These are phyloP conservation scores for Psophocarpus tetragonolobus DNA, from an alignment of 306 rosid species.

Conservation along the genomic window DNA sequence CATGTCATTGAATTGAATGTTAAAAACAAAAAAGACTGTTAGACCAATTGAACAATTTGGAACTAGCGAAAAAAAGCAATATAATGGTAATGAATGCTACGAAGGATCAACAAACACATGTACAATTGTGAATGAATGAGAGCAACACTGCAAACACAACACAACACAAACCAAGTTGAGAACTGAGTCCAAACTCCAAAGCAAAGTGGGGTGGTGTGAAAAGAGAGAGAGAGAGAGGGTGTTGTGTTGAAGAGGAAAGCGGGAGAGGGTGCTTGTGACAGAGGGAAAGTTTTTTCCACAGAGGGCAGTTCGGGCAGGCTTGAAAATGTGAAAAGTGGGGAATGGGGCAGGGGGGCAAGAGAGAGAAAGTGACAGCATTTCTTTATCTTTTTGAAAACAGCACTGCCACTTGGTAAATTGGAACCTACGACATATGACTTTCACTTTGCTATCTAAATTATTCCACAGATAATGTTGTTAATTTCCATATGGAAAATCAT, in stretches of 20 bases:
- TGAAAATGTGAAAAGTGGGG: conserved; percentile 32
- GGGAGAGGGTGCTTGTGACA: conserved; percentile 43
- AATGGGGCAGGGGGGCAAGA: conserved; percentile 43
- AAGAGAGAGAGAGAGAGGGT: conserved; percentile 37
- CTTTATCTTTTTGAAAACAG: conserved; percentile 32
- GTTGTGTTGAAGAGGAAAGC: background rate
- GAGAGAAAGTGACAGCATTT: conserved; percentile 40
- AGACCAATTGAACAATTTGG: conserved; percentile 18
- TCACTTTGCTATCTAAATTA: conserved; percentile 21
- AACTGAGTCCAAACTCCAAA: background rate
- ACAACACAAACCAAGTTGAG: background rate
- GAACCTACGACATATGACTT: conserved; percentile 32
- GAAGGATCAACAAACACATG: conserved; percentile 31
- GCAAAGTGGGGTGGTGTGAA: conserved; percentile 19
- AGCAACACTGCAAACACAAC: background rate
- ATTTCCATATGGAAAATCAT: conserved; percentile 32
- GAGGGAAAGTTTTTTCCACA: conserved; percentile 43
- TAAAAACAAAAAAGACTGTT: background rate
- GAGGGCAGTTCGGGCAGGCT: conserved; percentile 45
- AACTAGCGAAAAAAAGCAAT: background rate
- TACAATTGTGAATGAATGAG: background rate
- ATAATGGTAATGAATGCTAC: background rate
- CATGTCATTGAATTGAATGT: background rate
- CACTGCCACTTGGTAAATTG: conserved; percentile 29
- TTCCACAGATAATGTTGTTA: conserved; percentile 32